phyloP scores from a whole-genome alignment of 129 eudicot species.

The Flaveria linearis region DNA sequence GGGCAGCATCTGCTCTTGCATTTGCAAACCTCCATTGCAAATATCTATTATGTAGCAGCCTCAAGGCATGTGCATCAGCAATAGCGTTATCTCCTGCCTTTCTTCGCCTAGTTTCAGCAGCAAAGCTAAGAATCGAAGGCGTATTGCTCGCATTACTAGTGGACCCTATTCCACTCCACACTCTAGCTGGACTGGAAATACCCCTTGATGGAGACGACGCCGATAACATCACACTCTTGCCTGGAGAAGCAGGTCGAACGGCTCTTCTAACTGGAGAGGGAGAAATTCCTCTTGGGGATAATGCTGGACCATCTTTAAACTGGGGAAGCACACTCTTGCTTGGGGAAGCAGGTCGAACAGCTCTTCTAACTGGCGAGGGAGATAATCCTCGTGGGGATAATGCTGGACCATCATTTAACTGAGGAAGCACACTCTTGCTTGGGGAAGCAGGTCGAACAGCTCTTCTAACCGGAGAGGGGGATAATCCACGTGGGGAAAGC shows the following conservation, averaged over 20 bases:
- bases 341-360: constrained; percentile 60
- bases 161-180: constrained; percentile 38
- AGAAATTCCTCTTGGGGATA: constrained; percentile 53
- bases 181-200: constrained; percentile 58
- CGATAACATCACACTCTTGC: constrained; percentile 34
- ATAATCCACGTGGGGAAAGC: constrained; percentile 51
- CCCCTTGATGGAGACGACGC: constrained; percentile 44
- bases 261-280: constrained; percentile 63
- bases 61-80: constrained; percentile 67
- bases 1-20: constrained; percentile 72
- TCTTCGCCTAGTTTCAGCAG: constrained; percentile 70
- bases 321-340: constrained; percentile 33
- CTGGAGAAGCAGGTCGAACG: constrained; percentile 61
- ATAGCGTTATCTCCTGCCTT: constrained; percentile 67
- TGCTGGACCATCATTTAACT: constrained; percentile 41
- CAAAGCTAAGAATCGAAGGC: constrained; percentile 65
- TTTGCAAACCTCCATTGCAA: constrained; percentile 89
- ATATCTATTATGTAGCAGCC: constrained; percentile 62
- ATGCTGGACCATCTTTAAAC: constrained; percentile 43
- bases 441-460: constrained; percentile 63
- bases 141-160: constrained; percentile 35
- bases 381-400: constrained; percentile 54
- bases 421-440: constrained; percentile 31
- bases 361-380: constrained; percentile 60
- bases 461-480: constrained; percentile 62